Conservation (phyloP, 306 rosid genomes). For the Carpinus viminea region DNA sequence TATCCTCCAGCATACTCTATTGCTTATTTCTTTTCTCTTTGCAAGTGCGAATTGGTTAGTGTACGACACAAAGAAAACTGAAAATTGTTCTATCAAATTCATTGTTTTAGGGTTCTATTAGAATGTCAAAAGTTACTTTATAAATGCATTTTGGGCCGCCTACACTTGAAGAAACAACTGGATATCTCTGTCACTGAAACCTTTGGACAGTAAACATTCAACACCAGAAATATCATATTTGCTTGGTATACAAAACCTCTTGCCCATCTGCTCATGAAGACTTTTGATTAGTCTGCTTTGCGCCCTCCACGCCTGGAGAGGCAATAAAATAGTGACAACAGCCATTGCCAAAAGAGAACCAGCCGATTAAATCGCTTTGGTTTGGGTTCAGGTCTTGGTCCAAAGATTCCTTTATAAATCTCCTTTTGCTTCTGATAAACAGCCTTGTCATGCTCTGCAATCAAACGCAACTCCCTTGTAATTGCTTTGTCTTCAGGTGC, state of each 20-base stretch:
- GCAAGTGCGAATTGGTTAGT: too few relatives aligned
- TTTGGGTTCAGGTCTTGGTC: slow-evolving; percentile 70
- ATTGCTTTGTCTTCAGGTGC: slow-evolving; percentile 84
- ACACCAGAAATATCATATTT: not conserved
- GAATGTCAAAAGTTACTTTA: not conserved
- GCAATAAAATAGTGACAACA: slow-evolving; percentile 55
- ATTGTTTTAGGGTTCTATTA: not conserved
- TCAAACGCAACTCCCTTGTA: slow-evolving; percentile 65
- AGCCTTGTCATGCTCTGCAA: slow-evolving; percentile 81
- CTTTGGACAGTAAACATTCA: slow-evolving; percentile 10
- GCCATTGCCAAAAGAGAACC: slow-evolving; percentile 63
- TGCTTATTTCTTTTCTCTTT: too few relatives aligned
- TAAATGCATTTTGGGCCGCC: not conserved
- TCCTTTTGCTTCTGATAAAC: slow-evolving; percentile 90
- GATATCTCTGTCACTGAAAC: not conserved
- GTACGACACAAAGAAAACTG: too few relatives aligned
- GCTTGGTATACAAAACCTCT: not conserved
- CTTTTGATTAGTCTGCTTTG: slow-evolving; percentile 50
- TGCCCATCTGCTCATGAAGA: slow-evolving; percentile 11
- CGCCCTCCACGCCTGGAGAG: slow-evolving; percentile 47
- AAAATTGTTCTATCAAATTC: too few relatives aligned
- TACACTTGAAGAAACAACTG: not conserved
- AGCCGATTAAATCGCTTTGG: slow-evolving; percentile 53
- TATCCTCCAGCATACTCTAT: too few relatives aligned
- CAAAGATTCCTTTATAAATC: slow-evolving; percentile 89